A percentile compares a stretch with the other conserved stretches of the same genome.
phyloP scores from a whole-genome alignment of 2,329 filamentous ascomycete species.

The Trichoderma atrobrunneum region DNA sequence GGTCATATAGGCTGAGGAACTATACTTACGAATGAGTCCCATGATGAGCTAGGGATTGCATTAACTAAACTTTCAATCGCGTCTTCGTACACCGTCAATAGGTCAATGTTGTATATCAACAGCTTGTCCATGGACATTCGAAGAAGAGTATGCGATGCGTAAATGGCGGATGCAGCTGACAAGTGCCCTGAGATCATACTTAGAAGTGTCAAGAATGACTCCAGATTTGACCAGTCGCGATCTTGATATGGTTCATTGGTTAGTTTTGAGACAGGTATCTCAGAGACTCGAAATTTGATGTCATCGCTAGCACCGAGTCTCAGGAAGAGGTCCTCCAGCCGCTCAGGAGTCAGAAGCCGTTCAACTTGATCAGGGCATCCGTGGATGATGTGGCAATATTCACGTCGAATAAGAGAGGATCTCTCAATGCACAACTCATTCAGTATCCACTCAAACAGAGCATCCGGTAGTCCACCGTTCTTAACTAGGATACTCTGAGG shows the following conservation, averaged over 20 bases:
- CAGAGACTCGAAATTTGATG: constrained; percentile 33
- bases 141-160: constrained; percentile 48
- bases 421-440: constrained; percentile 56
- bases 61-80: constrained; percentile 44
- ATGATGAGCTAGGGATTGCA: constrained; percentile 38
- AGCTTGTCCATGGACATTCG: constrained; percentile 55
- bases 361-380: constrained; percentile 43
- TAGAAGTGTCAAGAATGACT: constrained; percentile 44
- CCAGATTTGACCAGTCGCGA: constrained; percentile 47
- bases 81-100: constrained; percentile 41
- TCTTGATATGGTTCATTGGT: constrained; percentile 31
- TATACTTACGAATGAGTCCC: constrained; percentile 44
- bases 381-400: constrained; percentile 58
- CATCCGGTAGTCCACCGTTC: constrained; percentile 51
- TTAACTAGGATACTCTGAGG: constrained; percentile 48
- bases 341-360: constrained; percentile 44
- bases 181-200: constrained; percentile 38
- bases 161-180: constrained; percentile 33
- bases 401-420: constrained; percentile 53
- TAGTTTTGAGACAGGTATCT: constrained; percentile 25
- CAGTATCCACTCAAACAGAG: constrained; percentile 65
- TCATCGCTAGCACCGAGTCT: constrained; percentile 55
- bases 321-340: constrained; percentile 54
- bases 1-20: background rate
- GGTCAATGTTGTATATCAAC: constrained; percentile 42